Evolutionary conservation across 345 rosid genomes (phyloP).

Genomic region (Microcos paniculata): DNA sequence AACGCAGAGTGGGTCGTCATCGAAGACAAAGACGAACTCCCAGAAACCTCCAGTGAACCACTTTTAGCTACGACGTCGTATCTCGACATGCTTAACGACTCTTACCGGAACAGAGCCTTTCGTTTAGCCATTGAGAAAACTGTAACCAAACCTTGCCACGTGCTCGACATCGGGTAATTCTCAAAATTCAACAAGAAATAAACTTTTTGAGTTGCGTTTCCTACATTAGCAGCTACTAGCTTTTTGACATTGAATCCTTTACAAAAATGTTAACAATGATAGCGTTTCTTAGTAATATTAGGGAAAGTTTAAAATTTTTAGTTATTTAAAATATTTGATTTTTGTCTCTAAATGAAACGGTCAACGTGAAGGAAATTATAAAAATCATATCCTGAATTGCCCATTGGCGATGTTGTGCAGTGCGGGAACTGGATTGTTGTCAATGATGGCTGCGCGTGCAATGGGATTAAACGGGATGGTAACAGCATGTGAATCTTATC

Average conservation of each 20-base stretch:
- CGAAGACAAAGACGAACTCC: conserved; percentile 40
- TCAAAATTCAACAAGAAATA: background rate
- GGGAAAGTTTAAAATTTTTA: background rate
- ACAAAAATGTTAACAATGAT: background rate
- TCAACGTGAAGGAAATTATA: background rate
- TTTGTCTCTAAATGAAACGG: background rate
- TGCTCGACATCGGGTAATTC: conserved; percentile 86
- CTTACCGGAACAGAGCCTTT: conserved; percentile 50
- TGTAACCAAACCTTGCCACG: conserved; percentile 69
- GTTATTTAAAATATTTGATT: background rate
- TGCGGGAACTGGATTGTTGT: conserved; percentile 93
- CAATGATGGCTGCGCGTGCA: conserved; percentile 91
- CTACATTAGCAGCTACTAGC: background rate
- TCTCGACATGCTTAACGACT: conserved; percentile 77
- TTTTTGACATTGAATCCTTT: background rate
- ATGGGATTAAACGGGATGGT: conserved; percentile 48
- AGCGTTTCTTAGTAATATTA: background rate
- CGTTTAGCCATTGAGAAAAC: conserved; percentile 60
- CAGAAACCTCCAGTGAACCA: conserved; percentile 28
- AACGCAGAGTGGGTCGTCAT: conserved; percentile 68
- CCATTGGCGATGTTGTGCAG: conserved; percentile 33
- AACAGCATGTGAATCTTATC: conserved; percentile 90
- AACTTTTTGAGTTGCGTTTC: background rate
- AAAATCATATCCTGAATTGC: background rate
- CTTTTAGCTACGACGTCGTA: conserved; percentile 65